Conservation (phyloP, 352 stramenopile species). For the Globisporangium spiculum region DNA sequence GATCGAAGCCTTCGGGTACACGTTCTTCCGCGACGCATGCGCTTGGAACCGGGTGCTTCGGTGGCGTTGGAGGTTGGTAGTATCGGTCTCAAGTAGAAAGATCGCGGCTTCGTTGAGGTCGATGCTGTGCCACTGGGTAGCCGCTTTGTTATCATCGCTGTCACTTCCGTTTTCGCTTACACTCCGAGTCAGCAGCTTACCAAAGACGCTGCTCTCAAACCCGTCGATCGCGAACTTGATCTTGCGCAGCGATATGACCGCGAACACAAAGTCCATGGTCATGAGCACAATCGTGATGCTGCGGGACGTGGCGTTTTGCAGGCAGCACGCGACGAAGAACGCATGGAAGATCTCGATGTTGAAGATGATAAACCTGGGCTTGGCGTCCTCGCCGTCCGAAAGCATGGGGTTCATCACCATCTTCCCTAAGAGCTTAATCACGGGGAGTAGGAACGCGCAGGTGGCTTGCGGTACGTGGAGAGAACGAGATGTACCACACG, state of each 20-base stretch:
- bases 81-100: no score
- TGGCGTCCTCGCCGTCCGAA: conserved; percentile 20
- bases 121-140: no score
- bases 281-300: conserved; percentile 30
- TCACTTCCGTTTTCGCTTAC: no score
- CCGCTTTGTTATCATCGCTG: no score
- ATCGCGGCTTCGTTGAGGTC: no score
- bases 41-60: no score
- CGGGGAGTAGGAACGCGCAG: conserved; percentile 25
- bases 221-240: not conserved
- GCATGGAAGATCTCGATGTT: conserved; percentile 54
- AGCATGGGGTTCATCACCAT: not conserved
- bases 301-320: conserved; percentile 31
- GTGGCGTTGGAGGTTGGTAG: no score
- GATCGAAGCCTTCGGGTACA: no score
- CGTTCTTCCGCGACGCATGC: no score
- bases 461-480: not conserved
- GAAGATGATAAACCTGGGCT: conserved; percentile 46
- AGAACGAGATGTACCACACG: conserved; percentile 13
- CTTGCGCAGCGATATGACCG: conserved; percentile 23
- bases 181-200: no score
- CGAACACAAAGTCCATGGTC: conserved; percentile 27
- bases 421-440: conserved; percentile 23
- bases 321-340: conserved; percentile 38
- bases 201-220: not conserved